Conservation (phyloP, 345 rosid species). For the Melaleuca quinquenervia region DNA sequence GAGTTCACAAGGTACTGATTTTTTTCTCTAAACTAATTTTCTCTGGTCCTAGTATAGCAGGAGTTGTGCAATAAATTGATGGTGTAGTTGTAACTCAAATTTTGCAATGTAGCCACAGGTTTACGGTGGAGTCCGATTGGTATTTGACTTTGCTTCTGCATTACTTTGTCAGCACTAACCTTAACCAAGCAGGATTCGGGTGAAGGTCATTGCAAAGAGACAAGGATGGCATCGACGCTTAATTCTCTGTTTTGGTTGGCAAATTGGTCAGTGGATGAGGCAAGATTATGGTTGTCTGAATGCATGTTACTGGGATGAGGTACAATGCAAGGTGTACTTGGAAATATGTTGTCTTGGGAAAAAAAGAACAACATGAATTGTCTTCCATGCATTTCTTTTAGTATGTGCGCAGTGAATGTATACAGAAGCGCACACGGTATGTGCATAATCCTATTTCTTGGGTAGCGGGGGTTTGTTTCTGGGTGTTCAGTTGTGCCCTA, state of each 20-base stretch:
- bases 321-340: neutral
- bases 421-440: neutral
- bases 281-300: neutral
- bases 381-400: neutral
- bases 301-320: neutral
- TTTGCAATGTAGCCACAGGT: neutral
- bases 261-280: neutral
- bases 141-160: neutral
- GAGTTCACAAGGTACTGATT: slow-evolving; percentile 3
- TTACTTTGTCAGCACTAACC: neutral
- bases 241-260: neutral
- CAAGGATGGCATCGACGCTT: neutral
- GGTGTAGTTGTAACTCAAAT: neutral
- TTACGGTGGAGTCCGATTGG: neutral
- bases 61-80: neutral
- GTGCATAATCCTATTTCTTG: neutral
- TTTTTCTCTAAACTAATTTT: neutral
- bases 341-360: neutral
- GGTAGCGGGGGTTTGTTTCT: neutral
- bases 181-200: neutral
- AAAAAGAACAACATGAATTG: neutral
- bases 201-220: neutral
- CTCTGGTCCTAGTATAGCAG: neutral
- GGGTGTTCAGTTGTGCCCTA: neutral
- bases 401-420: neutral